Evolutionary conservation across 768 basidiomycete species (phyloP), one percentile per base, ranked within the genome.

Genomic region (Rhizopogon vesiculosus): DNA sequence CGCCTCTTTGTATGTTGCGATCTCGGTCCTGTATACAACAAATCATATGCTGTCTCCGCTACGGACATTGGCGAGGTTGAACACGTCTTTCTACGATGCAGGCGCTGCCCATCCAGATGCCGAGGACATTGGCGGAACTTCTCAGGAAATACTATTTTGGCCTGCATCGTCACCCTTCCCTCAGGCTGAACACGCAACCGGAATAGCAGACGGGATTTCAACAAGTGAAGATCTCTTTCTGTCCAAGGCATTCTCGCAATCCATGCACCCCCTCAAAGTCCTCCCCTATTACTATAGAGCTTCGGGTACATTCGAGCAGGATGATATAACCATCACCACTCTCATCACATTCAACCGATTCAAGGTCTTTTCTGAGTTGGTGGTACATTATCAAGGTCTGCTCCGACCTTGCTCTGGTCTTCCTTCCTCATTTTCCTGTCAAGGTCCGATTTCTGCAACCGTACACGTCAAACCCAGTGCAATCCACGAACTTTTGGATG

Each of bases 291-390:
- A 87, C 69, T 91, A 89, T 66, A 81, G 82, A 51, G 89, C 87
- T 2, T 76, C 77, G 10, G 80, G 78, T 2, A 61, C 64, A 10
- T 79, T 86, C 58, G 76, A 83, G 46, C 62, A 70, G 31, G 79
- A 86, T 39, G 91, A 92, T 58, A 83, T 94, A 51, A 93, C 92
- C 2, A 83, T 94, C 54, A 89, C 92, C 1, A 94, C 92, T 0
- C 77, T 93, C 33, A 85, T 93, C 38, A 93, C 92, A 2, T 83
- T 81, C 63, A 87, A 89, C 61, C 79, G 92, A 16, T 87, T 91
- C 68, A 75, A 82, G 44, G 87, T 87, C 31, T 83, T 93, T 61
- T 76, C 77, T 18, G 78, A 83, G 46, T 75, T 93, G n/a, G 86
- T 85, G 6, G 80, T 85, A 65, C 81, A 78, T n/a, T 92, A 93